Evolutionary conservation across 805 yeast genomes (phyloP).

Genomic region (Starmerella vitae): DNA sequence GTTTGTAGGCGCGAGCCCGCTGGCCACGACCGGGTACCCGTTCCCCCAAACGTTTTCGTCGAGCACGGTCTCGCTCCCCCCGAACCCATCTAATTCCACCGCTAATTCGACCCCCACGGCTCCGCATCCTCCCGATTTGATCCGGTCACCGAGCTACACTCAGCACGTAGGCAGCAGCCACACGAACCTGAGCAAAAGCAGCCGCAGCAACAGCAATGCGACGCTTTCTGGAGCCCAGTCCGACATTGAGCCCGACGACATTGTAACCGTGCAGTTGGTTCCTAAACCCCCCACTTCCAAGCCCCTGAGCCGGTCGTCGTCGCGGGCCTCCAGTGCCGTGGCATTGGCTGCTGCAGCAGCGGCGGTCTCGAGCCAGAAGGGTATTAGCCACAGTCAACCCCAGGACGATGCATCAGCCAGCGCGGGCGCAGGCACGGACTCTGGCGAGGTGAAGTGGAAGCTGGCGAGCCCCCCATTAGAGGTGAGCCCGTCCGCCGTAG

Average conservation of each 20-base stretch:
- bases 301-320: neutral
- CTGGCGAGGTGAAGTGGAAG: conserved; percentile 1
- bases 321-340: neutral
- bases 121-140: neutral
- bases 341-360: neutral
- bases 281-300: neutral
- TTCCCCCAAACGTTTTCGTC: no score
- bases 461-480: conserved; percentile 5
- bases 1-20: neutral
- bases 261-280: neutral
- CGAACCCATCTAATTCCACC: neutral
- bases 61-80: neutral
- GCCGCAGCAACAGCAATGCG: neutral
- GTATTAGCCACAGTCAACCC: neutral
- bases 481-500: conserved; percentile 31
- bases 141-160: neutral
- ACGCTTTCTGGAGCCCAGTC: neutral
- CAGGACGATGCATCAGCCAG: neutral
- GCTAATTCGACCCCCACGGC: neutral
- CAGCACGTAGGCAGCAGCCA: neutral
- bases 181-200: neutral
- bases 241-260: neutral
- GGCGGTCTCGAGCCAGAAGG: neutral
- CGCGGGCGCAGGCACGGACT: no score
- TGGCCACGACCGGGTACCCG: neutral